Evolutionary conservation across 2,329 filamentous ascomycete genomes (phyloP).

Genomic region (Neonectria ditissima): DNA sequence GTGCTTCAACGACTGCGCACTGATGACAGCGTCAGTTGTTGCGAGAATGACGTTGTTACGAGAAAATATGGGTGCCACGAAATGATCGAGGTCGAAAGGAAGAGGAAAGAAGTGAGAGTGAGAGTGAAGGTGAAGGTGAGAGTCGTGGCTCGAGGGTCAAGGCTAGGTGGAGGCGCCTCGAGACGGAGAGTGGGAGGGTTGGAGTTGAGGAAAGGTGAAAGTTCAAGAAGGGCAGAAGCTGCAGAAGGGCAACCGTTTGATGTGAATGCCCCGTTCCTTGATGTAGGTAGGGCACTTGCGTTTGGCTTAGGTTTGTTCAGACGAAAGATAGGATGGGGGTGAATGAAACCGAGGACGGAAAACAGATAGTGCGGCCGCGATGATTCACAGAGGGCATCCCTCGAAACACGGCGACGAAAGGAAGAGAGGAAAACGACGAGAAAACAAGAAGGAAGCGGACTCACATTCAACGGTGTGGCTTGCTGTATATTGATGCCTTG

Average conservation of each 20-base stretch:
- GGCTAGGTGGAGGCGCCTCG: background rate
- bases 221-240: background rate
- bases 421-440: background rate
- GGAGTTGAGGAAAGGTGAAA: background rate
- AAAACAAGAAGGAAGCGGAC: too few species aligned
- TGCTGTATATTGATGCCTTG: background rate
- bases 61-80: background rate
- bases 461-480: background rate
- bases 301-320: background rate
- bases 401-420: background rate
- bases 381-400: constrained; percentile 27
- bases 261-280: constrained; percentile 5
- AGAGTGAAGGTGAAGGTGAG: background rate
- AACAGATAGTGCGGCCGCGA: background rate
- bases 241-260: constrained; percentile 9
- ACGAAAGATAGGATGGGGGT: background rate
- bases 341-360: constrained; percentile 17
- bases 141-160: too few species aligned
- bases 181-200: background rate
- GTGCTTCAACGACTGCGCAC: background rate
- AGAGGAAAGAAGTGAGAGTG: background rate
- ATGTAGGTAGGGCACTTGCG: background rate
- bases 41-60: background rate
- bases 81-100: background rate
- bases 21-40: background rate